Percentiles rank a stretch among this genome's conserved stretches.
phyloP scores from a whole-genome alignment of 352 stramenopile genomes.

The Globisporangium paroecandrum region DNA sequence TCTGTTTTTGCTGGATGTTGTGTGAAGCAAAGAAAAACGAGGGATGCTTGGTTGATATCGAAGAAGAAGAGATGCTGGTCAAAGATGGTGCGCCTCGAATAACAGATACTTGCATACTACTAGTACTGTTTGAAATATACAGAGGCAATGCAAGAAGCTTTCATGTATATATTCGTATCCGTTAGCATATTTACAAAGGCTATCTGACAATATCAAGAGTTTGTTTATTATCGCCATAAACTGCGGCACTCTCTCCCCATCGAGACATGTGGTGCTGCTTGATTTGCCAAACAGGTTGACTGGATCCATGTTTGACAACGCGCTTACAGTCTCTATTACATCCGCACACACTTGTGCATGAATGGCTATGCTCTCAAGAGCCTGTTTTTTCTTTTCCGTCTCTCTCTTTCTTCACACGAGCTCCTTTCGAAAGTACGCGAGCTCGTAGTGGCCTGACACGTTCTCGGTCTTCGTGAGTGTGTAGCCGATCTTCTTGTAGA shows the following conservation, averaged over 20 bases:
- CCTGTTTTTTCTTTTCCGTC: too few species aligned
- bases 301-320: neutral
- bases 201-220: neutral
- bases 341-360: neutral
- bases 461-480: conserved; percentile 14
- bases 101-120: neutral
- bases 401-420: neutral
- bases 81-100: neutral
- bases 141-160: too few species aligned
- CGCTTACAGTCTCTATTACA: neutral
- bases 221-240: neutral
- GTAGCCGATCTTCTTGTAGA: conserved; percentile 18
- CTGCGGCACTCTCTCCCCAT: neutral
- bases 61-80: neutral
- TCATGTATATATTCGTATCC: neutral
- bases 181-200: neutral
- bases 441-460: conserved; percentile 9
- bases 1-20: neutral
- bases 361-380: too few species aligned
- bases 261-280: neutral
- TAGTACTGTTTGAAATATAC: too few species aligned
- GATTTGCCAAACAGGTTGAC: neutral
- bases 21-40: neutral
- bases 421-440: conserved; percentile 20
- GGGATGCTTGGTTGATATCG: neutral